Evolutionary conservation across 2,329 filamentous ascomycete genomes (phyloP), one percentile per base, ranked within the genome.

Genomic region (Fusarium abutilonis): DNA sequence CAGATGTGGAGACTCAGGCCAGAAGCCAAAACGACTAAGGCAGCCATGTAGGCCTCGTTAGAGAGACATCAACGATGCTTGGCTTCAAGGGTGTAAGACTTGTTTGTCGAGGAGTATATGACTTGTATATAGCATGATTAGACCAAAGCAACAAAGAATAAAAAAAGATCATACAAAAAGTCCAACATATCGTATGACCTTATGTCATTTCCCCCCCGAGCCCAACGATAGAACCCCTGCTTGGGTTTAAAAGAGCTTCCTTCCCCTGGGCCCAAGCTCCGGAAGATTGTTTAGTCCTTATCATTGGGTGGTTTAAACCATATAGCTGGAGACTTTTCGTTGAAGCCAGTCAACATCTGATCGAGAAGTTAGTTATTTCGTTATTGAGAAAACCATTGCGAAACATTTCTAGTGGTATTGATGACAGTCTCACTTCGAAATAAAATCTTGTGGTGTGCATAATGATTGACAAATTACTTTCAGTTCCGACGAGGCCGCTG

Each of bases 391-490:
- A 45, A 51, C 48, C 11, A 38, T 44, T 21, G 46, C 43, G 56
- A 64, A 44, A 42, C 38, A 29, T 53, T 31, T 42, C 14, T 54
- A 28, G n/a, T 56, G 42, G 38, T 47, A 40, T 60, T 63, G 48
- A 39, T 10, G 21, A 23, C 7, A 14, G 17, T 29, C 28, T 32
- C 42, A 38, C 45, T 39, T 42, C 19, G 14, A 40, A 26, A 31
- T 38, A 31, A 28, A 41, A 41, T 45, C 51, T 29, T 35, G 52
- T 62, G 32, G 43, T 11, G 46, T 26, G 21, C 6, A 23, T 6
- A 23, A 23, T 23, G 6, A 23, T 11, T 56, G 53, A 47, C 41
- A 41, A 38, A n/a, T 55, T 29, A 34, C 23, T 29, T 56, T 55
- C 13, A 15, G 23, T 54, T 56, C 9, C 3, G 19, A 26, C 31